Percentiles rank a stretch among this genome's conserved stretches.
Evolutionary conservation across 2,329 filamentous ascomycete species (phyloP).

Genomic region (Pyrenophora graminea): DNA sequence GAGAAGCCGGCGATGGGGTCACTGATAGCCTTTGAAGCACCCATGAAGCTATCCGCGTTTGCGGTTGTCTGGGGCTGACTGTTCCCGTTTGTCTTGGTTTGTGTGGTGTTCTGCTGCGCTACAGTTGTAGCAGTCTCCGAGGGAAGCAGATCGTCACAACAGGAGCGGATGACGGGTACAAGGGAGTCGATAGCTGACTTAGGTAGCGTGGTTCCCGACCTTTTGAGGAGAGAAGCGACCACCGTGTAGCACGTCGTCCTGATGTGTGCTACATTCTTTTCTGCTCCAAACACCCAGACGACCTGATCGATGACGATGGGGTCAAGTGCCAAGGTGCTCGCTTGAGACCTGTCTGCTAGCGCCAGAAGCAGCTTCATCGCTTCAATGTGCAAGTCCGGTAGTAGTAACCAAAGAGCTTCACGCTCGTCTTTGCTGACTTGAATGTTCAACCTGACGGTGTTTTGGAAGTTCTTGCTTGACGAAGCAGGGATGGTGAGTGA

Average conservation of each 20-base stretch:
- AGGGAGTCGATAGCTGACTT: constrained; percentile 69
- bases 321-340: constrained; percentile 62
- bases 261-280: constrained; percentile 56
- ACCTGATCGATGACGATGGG: constrained; percentile 72
- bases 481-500: constrained; percentile 62
- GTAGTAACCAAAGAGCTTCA: constrained; percentile 72
- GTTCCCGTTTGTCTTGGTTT: constrained; percentile 49
- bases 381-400: constrained; percentile 75
- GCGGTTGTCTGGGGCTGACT: constrained; percentile 47
- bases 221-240: constrained; percentile 60
- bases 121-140: constrained; percentile 40
- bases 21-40: constrained; percentile 41
- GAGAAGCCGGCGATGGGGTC: constrained; percentile 44
- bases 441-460: constrained; percentile 64
- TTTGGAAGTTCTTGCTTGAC: constrained; percentile 46
- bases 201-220: constrained; percentile 68
- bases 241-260: constrained; percentile 66
- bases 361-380: constrained; percentile 65
- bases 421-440: constrained; percentile 80
- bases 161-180: constrained; percentile 64
- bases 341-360: constrained; percentile 63
- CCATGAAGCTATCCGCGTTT: constrained; percentile 76
- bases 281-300: constrained; percentile 68
- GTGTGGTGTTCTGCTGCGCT: constrained; percentile 44
- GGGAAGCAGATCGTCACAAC: constrained; percentile 74